Evolutionary conservation across 2,329 filamentous ascomycete genomes (phyloP).

Genomic region (Penicillium sp.): DNA sequence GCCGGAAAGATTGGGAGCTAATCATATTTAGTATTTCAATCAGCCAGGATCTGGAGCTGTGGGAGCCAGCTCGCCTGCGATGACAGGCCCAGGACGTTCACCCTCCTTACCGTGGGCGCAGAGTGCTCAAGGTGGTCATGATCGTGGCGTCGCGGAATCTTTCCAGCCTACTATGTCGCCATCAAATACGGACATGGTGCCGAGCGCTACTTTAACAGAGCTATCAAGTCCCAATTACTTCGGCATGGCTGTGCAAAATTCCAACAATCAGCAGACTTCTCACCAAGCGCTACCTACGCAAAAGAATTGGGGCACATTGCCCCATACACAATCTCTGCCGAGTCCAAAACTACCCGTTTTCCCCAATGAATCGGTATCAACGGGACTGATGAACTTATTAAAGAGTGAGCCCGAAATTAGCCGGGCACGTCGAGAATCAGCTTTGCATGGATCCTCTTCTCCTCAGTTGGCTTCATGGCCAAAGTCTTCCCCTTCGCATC

Average conservation of each 20-base stretch:
- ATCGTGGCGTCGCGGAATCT: conserved; percentile 14
- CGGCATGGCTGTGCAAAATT: conserved; percentile 65
- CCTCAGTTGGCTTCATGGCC: conserved; percentile 6
- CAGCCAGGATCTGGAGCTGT: conserved; percentile 7
- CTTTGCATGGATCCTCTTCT: conserved; percentile 20
- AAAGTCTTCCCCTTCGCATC: not conserved
- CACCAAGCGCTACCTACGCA: conserved; percentile 58
- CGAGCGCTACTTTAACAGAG: conserved; percentile 19
- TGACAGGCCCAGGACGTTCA: conserved; percentile 35
- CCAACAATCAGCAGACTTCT: conserved; percentile 63
- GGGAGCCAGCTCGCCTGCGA: conserved; percentile 27
- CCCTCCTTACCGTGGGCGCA: conserved; percentile 36
- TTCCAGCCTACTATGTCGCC: conserved; percentile 24
- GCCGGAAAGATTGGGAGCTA: not conserved
- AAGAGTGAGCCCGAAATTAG: conserved; percentile 36
- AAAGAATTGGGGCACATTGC: conserved; percentile 72
- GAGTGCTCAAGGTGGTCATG: conserved; percentile 23
- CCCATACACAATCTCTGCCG: conserved; percentile 66
- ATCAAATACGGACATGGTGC: conserved; percentile 19
- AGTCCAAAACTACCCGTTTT: conserved; percentile 28
- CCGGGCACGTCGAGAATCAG: conserved; percentile 21
- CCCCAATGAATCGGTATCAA: conserved; percentile 71
- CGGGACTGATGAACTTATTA: conserved; percentile 72
- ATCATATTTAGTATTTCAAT: not conserved
- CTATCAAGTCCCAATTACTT: conserved; percentile 79